phyloP scores from a whole-genome alignment of 2,329 filamentous ascomycete genomes.

The Teratosphaeria pseudoeucalypti region DNA sequence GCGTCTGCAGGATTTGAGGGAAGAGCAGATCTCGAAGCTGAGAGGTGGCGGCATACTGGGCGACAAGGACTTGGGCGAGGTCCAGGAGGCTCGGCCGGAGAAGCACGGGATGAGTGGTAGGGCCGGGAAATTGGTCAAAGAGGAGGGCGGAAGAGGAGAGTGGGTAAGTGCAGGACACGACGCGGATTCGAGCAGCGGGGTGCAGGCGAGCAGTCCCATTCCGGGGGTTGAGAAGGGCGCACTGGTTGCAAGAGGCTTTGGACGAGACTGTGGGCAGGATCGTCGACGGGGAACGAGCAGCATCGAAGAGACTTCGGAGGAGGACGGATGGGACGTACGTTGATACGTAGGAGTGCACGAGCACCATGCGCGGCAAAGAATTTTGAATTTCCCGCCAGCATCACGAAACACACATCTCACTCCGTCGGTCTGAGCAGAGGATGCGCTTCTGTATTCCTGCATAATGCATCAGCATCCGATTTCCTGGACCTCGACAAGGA shows the following conservation, averaged over 20 bases:
- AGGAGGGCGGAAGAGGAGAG: background rate
- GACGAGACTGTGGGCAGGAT: background rate
- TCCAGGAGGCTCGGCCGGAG: background rate
- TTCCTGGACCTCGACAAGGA: background rate
- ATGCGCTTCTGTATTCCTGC: conserved; percentile 38
- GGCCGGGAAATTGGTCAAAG: background rate
- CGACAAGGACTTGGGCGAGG: background rate
- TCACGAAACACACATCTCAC: background rate
- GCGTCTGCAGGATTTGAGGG: background rate
- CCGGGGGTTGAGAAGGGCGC: background rate
- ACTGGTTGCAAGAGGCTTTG: background rate
- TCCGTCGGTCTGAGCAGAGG: conserved; percentile 27
- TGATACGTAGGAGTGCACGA: background rate
- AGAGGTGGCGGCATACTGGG: background rate
- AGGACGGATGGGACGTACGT: background rate
- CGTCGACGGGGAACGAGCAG: background rate
- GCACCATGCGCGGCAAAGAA: background rate
- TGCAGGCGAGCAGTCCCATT: background rate
- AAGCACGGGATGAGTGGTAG: background rate
- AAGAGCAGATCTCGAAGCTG: background rate
- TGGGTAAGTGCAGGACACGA: too few relatives aligned
- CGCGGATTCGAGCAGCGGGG: too few relatives aligned
- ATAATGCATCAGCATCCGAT: background rate
- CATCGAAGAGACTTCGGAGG: too few relatives aligned
- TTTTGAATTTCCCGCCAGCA: too few relatives aligned